Percentiles rank a stretch among this genome's conserved stretches.
Conservation (phyloP, 495 filamentous ascomycete genomes). For the Podospora bellae-mahoneyi region DNA sequence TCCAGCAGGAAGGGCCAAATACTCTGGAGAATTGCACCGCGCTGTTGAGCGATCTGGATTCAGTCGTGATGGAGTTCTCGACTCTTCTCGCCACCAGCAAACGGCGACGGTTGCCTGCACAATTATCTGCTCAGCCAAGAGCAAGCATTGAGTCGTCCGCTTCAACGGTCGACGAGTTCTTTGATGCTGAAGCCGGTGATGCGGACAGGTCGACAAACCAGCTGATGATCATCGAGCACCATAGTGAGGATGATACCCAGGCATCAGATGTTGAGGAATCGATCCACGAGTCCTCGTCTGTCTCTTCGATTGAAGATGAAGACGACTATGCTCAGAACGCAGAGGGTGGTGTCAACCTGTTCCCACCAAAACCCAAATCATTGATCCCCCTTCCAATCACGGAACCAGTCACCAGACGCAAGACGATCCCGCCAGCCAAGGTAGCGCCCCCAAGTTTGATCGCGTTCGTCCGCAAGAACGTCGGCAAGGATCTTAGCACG, state of each 20-base stretch:
- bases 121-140: slow-evolving; percentile 54
- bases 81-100: slow-evolving; percentile 72
- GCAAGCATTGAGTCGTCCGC: slow-evolving; percentile 69
- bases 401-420: slow-evolving; percentile 61
- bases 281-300: slow-evolving; percentile 57
- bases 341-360: slow-evolving; percentile 52
- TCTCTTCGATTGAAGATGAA: slow-evolving; percentile 58
- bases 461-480: slow-evolving; percentile 92
- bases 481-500: slow-evolving; percentile 92
- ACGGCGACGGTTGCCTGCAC: slow-evolving; percentile 61
- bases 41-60: slow-evolving; percentile 76
- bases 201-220: slow-evolving; percentile 51
- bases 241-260: slow-evolving; percentile 55
- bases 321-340: slow-evolving; percentile 35
- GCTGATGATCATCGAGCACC: slow-evolving; percentile 69
- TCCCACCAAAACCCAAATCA: slow-evolving; percentile 69
- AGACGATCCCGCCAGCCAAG: slow-evolving; percentile 65
- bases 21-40: slow-evolving; percentile 77
- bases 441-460: slow-evolving; percentile 84
- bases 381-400: slow-evolving; percentile 73
- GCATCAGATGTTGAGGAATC: slow-evolving; percentile 55
- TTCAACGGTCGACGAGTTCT: slow-evolving; percentile 81
- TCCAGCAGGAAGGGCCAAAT: slow-evolving; percentile 50
- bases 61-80: slow-evolving; percentile 77
- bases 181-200: slow-evolving; percentile 78